A percentile compares a stretch with the other conserved stretches of the same genome.
phyloP scores from a whole-genome alignment of 108 stramenopile genomes.

The Bacterosira constricta region DNA sequence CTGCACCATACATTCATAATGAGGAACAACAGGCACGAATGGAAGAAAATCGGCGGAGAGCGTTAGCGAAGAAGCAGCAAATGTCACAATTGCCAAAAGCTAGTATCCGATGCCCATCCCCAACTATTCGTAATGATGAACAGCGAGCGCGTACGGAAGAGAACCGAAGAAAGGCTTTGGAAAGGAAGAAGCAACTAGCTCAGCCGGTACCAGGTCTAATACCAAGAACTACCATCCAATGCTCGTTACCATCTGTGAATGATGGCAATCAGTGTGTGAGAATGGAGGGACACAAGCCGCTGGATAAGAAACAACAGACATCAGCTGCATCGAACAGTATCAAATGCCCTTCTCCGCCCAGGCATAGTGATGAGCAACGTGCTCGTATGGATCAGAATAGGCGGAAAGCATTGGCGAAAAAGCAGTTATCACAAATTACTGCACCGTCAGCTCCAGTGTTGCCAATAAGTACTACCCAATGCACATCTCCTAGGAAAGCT shows the following conservation, averaged over 20 bases:
- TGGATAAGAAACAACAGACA: too few species aligned
- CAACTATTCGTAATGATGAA: background rate
- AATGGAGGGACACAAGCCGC: too few species aligned
- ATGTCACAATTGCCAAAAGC: background rate
- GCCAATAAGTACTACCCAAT: background rate
- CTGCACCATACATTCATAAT: background rate
- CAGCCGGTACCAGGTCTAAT: too few species aligned
- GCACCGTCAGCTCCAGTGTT: background rate
- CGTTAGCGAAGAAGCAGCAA: background rate
- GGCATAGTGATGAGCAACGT: conserved; percentile 17
- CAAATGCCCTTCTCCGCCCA: too few species aligned
- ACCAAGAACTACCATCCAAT: too few species aligned
- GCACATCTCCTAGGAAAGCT: too few species aligned
- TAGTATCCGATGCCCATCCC: background rate
- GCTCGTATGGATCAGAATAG: conserved; percentile 16
- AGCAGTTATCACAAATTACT: too few species aligned
- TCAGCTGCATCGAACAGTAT: too few species aligned
- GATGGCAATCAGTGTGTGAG: too few species aligned
- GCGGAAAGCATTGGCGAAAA: conserved; percentile 18
- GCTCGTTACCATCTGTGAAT: too few species aligned
- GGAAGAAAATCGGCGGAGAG: conserved; percentile 29
- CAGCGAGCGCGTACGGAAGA: conserved; percentile 20
- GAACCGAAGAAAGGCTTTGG: background rate
- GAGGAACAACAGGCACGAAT: conserved; percentile 8
- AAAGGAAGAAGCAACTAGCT: background rate